Conservation (phyloP, 1,284 basidiomycete species). For the Heterobasidion occidentale region DNA sequence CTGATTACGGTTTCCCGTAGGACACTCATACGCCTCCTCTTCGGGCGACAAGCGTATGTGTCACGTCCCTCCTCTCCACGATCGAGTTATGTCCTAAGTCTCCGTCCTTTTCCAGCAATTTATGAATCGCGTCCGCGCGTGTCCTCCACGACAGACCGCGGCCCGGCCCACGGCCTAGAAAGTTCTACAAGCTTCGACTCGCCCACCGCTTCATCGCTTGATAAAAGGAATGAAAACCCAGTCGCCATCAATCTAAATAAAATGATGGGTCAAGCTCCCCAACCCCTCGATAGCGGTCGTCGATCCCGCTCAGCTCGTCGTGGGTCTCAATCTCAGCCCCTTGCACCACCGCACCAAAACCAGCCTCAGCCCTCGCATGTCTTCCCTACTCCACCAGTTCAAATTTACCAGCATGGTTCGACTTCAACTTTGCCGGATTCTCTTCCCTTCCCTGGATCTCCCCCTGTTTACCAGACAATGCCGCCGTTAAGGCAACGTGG, state of each 20-base stretch:
- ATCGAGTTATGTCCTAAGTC: no score
- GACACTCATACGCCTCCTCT: conserved; percentile 2
- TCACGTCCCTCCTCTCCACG: conserved; percentile 6
- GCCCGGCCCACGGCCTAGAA: conserved; percentile 18
- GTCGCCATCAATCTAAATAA: conserved; percentile 13
- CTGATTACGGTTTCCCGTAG: conserved; percentile 7
- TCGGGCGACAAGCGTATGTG: conserved; percentile 1
- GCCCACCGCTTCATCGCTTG: conserved; percentile 9
- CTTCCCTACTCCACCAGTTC: conserved; percentile 12
- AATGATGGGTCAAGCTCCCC: conserved; percentile 12
- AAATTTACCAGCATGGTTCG: conserved; percentile 11
- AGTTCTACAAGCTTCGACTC: conserved; percentile 1
- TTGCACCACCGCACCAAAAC: conserved; percentile 13
- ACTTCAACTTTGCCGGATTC: conserved; percentile 6
- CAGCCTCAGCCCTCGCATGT: conserved; percentile 9
- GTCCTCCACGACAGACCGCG: conserved; percentile 9
- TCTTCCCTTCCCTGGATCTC: conserved; percentile 13
- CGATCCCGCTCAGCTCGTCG: conserved; percentile 13
- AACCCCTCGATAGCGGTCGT: conserved; percentile 15
- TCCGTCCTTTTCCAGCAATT: no score
- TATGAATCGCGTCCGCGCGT: conserved; percentile 10
- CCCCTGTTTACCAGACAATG: conserved; percentile 13
- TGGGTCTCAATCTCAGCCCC: conserved; percentile 15
- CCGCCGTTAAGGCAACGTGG: conserved; percentile 13
- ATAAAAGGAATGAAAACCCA: conserved; percentile 17